Evolutionary conservation across 2,329 filamentous ascomycete species (phyloP).

Genomic region (Aspergillus sp.): DNA sequence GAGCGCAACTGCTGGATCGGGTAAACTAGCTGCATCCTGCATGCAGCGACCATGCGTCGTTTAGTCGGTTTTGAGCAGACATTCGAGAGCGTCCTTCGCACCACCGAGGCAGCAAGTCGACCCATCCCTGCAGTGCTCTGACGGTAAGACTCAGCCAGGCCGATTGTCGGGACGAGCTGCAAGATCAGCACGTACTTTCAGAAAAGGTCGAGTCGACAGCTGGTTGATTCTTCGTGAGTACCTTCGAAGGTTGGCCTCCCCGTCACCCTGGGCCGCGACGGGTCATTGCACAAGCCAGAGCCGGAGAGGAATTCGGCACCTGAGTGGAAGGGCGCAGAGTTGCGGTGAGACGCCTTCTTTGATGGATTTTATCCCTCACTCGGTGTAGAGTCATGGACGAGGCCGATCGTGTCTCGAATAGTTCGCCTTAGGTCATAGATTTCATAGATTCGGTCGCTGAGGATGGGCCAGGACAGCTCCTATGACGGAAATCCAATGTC

Average conservation of each 20-base stretch:
- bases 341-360: constrained; percentile 10
- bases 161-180: constrained; percentile 9
- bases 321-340: constrained; percentile 6
- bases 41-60: constrained; percentile 1
- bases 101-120: neutral
- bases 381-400: neutral
- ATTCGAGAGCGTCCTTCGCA: constrained; percentile 1
- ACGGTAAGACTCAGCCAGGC: constrained; percentile 11
- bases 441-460: neutral
- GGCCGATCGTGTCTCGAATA: neutral
- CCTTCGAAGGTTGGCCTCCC: neutral
- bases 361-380: neutral
- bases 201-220: constrained; percentile 2
- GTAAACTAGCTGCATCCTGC: constrained; percentile 14
- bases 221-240: neutral
- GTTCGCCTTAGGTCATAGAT: constrained; percentile 2
- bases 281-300: neutral
- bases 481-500: constrained; percentile 1
- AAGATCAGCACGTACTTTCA: constrained; percentile 18
- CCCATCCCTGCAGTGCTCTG: constrained; percentile 20
- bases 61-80: constrained; percentile 6
- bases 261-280: constrained; percentile 3
- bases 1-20: constrained; percentile 15
- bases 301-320: neutral
- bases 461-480: neutral